phyloP scores from a whole-genome alignment of 2,329 filamentous ascomycete genomes.

The Curvularia sp. region DNA sequence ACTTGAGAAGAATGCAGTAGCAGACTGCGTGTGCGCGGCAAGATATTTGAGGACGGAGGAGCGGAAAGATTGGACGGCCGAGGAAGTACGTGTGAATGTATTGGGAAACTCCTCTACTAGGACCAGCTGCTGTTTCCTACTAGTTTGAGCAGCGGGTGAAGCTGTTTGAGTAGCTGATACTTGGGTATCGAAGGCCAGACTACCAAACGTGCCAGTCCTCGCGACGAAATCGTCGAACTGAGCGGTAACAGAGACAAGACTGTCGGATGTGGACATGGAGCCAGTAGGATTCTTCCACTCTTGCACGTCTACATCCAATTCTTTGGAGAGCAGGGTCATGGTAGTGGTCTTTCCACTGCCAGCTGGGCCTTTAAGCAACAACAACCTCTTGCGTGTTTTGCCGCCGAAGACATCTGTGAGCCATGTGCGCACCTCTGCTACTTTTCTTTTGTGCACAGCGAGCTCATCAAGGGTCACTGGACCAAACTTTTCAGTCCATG shows the following conservation, averaged over 20 bases:
- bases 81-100: slow-evolving; percentile 56
- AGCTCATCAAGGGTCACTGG: slow-evolving; percentile 80
- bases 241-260: slow-evolving; percentile 72
- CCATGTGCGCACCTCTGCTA: slow-evolving; percentile 84
- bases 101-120: slow-evolving; percentile 61
- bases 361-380: slow-evolving; percentile 88
- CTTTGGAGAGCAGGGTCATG: slow-evolving; percentile 75
- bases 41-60: slow-evolving; percentile 78
- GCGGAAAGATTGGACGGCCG: slow-evolving; percentile 65
- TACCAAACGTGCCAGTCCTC: slow-evolving; percentile 79
- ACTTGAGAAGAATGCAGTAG: slow-evolving; percentile 54
- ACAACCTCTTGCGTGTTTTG: slow-evolving; percentile 67
- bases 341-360: slow-evolving; percentile 95
- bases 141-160: slow-evolving; percentile 19
- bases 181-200: slow-evolving; percentile 62
- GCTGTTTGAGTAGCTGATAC: slow-evolving; percentile 21
- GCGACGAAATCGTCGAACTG: slow-evolving; percentile 94
- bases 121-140: slow-evolving; percentile 51
- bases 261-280: slow-evolving; percentile 65
- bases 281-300: slow-evolving; percentile 89
- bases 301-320: slow-evolving; percentile 77
- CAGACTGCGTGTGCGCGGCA: slow-evolving; percentile 68
- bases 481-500: slow-evolving; percentile 88
- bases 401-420: slow-evolving; percentile 76
- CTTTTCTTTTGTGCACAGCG: slow-evolving; percentile 93